Percentiles rank a stretch among this genome's conserved stretches.
phyloP scores from a whole-genome alignment of 805 yeast species.

The Jamesozyma gamospora region DNA sequence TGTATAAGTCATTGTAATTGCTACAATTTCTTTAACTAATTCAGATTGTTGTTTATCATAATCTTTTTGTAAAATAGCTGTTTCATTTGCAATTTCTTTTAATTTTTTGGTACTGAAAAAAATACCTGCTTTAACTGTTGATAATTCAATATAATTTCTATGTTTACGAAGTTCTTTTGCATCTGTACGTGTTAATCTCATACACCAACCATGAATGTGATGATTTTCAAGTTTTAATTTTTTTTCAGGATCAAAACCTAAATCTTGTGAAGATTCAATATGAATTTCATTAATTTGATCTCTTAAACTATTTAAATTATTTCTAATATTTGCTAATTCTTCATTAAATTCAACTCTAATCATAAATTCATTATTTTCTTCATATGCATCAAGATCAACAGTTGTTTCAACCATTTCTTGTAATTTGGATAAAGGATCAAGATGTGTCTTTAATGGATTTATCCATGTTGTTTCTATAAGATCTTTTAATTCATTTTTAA shows the following conservation, averaged over 20 bases:
- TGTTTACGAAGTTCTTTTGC: constrained; percentile 60
- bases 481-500: constrained; percentile 13
- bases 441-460: constrained; percentile 41
- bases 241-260: constrained; percentile 75
- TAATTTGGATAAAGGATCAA: constrained; percentile 49
- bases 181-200: constrained; percentile 84
- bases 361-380: constrained; percentile 63
- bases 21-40: constrained; percentile 73
- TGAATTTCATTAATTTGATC: constrained; percentile 52
- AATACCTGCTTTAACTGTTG: constrained; percentile 93
- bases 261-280: constrained; percentile 55
- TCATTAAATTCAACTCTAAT: constrained; percentile 89
- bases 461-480: constrained; percentile 48
- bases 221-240: constrained; percentile 85
- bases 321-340: constrained; percentile 50
- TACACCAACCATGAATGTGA: constrained; percentile 86
- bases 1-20: constrained; percentile 70
- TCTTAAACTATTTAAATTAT: constrained; percentile 45
- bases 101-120: constrained; percentile 71
- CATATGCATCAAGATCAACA: constrained; percentile 74
- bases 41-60: constrained; percentile 69
- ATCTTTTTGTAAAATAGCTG: constrained; percentile 47
- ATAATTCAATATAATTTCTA: constrained; percentile 60
- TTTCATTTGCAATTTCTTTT: constrained; percentile 48
- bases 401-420: constrained; percentile 89